phyloP scores from a whole-genome alignment of 2,329 filamentous ascomycete genomes.

The Sporothrix protearum region DNA sequence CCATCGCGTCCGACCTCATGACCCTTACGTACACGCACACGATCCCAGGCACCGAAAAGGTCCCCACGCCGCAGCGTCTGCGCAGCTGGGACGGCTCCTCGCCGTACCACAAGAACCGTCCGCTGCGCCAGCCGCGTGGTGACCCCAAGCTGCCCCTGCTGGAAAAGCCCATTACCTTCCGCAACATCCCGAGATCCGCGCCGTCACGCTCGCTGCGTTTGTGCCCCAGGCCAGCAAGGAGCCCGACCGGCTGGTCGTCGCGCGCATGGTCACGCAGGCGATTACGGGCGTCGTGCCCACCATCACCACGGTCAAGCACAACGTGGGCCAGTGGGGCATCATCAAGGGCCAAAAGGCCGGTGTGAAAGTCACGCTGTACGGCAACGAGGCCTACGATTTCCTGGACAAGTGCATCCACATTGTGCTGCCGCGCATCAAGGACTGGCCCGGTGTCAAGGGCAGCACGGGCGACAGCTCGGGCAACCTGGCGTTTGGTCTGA shows the following conservation, averaged over 20 bases:
- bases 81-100: conserved; percentile 85
- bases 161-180: conserved; percentile 72
- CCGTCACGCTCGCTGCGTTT: conserved; percentile 74
- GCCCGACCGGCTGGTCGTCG: conserved; percentile 73
- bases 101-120: conserved; percentile 90
- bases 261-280: conserved; percentile 77
- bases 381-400: conserved; percentile 84
- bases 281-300: conserved; percentile 74
- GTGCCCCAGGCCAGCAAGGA: conserved; percentile 68
- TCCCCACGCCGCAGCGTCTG: conserved; percentile 59
- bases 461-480: conserved; percentile 81
- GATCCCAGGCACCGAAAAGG: conserved; percentile 67
- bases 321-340: conserved; percentile 72
- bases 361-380: conserved; percentile 72
- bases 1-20: conserved; percentile 82
- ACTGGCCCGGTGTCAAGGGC: conserved; percentile 70
- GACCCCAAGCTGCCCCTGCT: conserved; percentile 67
- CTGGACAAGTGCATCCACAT: conserved; percentile 85
- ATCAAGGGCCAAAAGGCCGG: conserved; percentile 67
- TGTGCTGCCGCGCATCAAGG: conserved; percentile 92
- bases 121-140: conserved; percentile 81
- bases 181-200: conserved; percentile 80
- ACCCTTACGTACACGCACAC: conserved; percentile 83
- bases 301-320: conserved; percentile 65
- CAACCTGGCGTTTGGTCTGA: conserved; percentile 80